Evolutionary conservation across 768 basidiomycete species (phyloP), one percentile per base, ranked within the genome.

Genomic region (Leccinum incarnatum): DNA sequence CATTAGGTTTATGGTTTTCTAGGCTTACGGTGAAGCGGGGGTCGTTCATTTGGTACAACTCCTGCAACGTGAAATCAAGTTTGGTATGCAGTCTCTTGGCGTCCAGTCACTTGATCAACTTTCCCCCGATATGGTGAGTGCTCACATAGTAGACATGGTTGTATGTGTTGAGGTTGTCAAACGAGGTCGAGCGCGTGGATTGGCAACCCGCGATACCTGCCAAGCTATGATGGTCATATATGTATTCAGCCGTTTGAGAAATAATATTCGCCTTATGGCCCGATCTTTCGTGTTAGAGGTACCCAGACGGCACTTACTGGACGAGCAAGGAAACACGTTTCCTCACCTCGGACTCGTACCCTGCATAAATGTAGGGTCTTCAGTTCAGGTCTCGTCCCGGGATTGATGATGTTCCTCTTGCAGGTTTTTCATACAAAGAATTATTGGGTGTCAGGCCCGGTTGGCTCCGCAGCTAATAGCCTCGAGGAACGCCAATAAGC

Each of bases 21-120:
- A 91, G 89, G 89, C 88, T 11, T 92, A 92, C 62, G 90, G 89
- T 4, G 84, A 83, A 62, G 77, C 80, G 11, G 90, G 90, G 0
- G 89, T 90, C 29, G 74, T 81, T n/a, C 88, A 86, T 70, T 72
- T 84, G 46, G 77, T 86, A 30, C 80, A 78, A 36, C 87, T 95
- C 40, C 71, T 96, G 53, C 78, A 88, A 67, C 83, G 84, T 42
- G 94, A 96, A 75, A 93, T 95, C 50, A 68, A 83, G 23, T 83
- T 83, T 9, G 83, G 83, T 4, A 91, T 96, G 91, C 74, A 85
- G 58, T 77, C 91, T 21, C 70, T 93, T 5, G 94, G 94, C 23
- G 91, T 83, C 40, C 77, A 79, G 47, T 81, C 74, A 40, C 69
- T 95, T 1, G 72, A 78, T 4, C 84, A 93, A 54, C 77, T 96